A percentile compares a stretch with the other conserved stretches of the same genome.
These are phyloP conservation scores for Leishmania mexicana DNA, from an alignment of 208 protist genomes.

Conservation along the genomic window DNA sequence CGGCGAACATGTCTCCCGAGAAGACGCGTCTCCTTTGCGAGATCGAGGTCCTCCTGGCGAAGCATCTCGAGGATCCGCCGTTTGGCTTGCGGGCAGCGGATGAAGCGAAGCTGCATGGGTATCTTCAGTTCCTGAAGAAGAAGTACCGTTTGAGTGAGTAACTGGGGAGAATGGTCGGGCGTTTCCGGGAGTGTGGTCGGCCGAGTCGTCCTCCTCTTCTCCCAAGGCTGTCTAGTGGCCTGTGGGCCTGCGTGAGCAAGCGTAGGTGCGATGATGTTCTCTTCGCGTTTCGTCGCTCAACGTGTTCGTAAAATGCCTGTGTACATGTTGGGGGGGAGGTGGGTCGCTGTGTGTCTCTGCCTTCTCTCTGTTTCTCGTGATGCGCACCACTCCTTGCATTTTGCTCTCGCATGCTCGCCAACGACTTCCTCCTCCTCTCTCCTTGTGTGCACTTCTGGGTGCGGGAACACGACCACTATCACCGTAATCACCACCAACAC, in stretches of 20 bases:
- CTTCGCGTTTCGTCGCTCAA: not conserved
- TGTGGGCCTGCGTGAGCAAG: not conserved
- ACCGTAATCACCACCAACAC: not conserved
- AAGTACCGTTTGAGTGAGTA: constrained; percentile 41
- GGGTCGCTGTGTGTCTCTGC: not conserved
- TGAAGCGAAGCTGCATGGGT: constrained; percentile 61
- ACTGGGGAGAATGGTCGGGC: not conserved
- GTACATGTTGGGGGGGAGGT: not conserved
- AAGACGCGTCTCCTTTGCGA: constrained; percentile 60
- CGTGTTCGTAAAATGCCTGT: not conserved
- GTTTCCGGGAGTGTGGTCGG: not conserved
- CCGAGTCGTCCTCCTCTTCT: not conserved
- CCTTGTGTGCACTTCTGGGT: not conserved
- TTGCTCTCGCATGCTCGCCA: not conserved
- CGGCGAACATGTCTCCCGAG: constrained; percentile 39
- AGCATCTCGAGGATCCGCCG: constrained; percentile 51
- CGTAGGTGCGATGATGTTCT: not conserved
- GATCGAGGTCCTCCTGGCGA: constrained; percentile 55
- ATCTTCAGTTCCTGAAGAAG: constrained; percentile 65
- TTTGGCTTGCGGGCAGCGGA: constrained; percentile 78
- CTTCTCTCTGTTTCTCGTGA: not conserved
- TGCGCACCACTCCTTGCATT: not conserved
- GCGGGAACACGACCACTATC: not conserved
- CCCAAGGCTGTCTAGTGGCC: not conserved
- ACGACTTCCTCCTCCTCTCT: not conserved